Evolutionary conservation across 495 filamentous ascomycete species (phyloP).

Genomic region (Tuber melanosporum): DNA sequence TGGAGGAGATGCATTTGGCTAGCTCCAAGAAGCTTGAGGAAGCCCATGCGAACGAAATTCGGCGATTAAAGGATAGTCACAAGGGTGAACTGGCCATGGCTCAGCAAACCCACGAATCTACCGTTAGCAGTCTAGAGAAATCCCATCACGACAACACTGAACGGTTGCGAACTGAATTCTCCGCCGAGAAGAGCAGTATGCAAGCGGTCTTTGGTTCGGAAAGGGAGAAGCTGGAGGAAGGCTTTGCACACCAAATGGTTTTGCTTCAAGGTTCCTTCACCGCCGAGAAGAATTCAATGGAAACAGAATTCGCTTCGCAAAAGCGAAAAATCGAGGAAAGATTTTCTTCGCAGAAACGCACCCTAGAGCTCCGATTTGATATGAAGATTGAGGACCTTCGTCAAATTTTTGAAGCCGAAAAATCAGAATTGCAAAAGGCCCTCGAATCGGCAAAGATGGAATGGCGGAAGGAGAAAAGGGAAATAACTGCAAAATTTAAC

Average conservation of each 20-base stretch:
- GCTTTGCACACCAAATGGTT: slow-evolving; percentile 29
- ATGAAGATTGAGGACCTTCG: slow-evolving; percentile 43
- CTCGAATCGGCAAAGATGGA: slow-evolving; percentile 35
- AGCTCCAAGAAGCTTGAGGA: slow-evolving; percentile 31
- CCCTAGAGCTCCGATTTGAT: slow-evolving; percentile 40
- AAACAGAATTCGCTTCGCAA: slow-evolving; percentile 29
- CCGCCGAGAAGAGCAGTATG: slow-evolving; percentile 44
- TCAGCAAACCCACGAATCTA: slow-evolving; percentile 19
- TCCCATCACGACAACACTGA: background rate
- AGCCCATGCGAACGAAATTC: slow-evolving; percentile 21
- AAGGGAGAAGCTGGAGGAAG: slow-evolving; percentile 30
- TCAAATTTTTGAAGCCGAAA: slow-evolving; percentile 42
- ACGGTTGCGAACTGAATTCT: slow-evolving; percentile 18
- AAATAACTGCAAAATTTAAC: slow-evolving; percentile 34
- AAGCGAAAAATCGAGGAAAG: slow-evolving; percentile 32
- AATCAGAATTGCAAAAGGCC: slow-evolving; percentile 28
- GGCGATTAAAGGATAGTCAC: slow-evolving; percentile 24
- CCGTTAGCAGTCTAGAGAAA: slow-evolving; percentile 31
- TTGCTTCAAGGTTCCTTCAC: slow-evolving; percentile 30
- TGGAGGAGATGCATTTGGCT: slow-evolving; percentile 10
- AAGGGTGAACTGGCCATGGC: slow-evolving; percentile 21
- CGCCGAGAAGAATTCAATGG: slow-evolving; percentile 30
- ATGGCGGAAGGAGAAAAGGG: slow-evolving; percentile 35
- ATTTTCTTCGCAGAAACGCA: slow-evolving; percentile 33
- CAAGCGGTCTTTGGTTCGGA: slow-evolving; percentile 45